Conservation (phyloP, 805 yeast genomes). For the Myxozyma sirexii region DNA sequence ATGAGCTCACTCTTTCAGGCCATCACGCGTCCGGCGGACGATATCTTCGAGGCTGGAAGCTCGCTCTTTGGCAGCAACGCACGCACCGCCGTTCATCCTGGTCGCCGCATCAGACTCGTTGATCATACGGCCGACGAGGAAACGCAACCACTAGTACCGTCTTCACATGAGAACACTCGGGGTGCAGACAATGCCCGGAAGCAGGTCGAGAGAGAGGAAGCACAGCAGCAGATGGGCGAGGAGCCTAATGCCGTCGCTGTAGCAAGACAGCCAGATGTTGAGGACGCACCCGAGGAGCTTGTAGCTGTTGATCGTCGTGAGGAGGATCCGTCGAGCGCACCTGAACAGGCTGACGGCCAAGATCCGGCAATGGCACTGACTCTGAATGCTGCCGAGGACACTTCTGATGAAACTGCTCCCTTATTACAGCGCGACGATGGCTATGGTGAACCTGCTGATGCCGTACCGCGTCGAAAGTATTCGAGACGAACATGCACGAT, state of each 20-base stretch:
- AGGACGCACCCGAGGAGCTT: background rate
- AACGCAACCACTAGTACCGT: background rate
- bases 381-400: background rate
- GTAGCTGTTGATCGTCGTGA: background rate
- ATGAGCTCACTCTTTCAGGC: slow-evolving; percentile 30
- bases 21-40: slow-evolving; percentile 33
- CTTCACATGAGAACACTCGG: background rate
- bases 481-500: background rate
- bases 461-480: background rate
- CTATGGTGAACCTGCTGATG: background rate
- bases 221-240: slow-evolving; percentile 3
- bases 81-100: background rate
- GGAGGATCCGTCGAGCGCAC: background rate
- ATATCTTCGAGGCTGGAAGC: slow-evolving; percentile 21
- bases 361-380: slow-evolving; percentile 12
- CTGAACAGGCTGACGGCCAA: background rate
- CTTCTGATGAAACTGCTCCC: slow-evolving; percentile 18
- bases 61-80: slow-evolving; percentile 4
- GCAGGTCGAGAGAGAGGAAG: background rate
- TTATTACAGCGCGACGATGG: slow-evolving; percentile 6
- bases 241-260: slow-evolving; percentile 9
- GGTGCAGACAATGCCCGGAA: background rate
- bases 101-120: slow-evolving; percentile 15
- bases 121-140: slow-evolving; percentile 18
- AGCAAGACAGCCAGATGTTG: background rate